Evolutionary conservation across 164 flowering plant genomes (phyloP).

Genomic region (Liquidambar formosana): DNA sequence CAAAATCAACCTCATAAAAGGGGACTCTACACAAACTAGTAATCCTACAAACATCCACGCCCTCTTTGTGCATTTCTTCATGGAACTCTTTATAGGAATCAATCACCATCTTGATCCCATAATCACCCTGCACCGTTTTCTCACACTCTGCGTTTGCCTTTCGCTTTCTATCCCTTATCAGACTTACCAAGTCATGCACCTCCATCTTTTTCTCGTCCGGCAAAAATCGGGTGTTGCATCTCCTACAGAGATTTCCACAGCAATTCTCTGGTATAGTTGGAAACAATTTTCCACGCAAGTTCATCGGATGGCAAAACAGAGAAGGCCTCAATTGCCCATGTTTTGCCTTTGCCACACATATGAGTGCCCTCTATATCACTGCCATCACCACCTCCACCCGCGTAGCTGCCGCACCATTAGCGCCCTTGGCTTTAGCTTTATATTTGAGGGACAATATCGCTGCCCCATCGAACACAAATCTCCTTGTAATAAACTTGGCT

Average conservation of each 20-base stretch:
- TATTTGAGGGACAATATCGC: not conserved
- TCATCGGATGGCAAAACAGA: not conserved
- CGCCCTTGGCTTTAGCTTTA: not conserved
- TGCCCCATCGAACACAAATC: not conserved
- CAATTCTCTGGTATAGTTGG: not conserved
- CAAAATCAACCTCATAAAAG: too few species aligned
- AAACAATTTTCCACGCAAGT: not conserved
- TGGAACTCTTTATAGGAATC: too few species aligned
- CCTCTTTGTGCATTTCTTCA: too few species aligned
- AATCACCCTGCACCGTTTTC: too few species aligned
- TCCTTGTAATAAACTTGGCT: not conserved
- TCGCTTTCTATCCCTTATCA: too few species aligned
- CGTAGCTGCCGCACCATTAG: not conserved
- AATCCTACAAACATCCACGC: too few species aligned
- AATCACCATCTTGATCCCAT: too few species aligned
- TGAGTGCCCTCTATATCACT: slow-evolving; percentile 6
- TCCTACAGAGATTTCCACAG: not conserved
- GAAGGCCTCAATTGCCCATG: not conserved
- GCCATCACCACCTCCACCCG: slow-evolving; percentile 12
- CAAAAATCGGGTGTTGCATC: too few species aligned
- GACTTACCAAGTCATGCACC: not conserved
- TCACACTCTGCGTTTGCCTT: too few species aligned
- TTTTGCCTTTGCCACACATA: not conserved
- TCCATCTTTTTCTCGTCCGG: not conserved
- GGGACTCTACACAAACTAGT: too few species aligned